phyloP scores from a whole-genome alignment of 2,329 filamentous ascomycete genomes.

The Myriosclerotinia curreyana region DNA sequence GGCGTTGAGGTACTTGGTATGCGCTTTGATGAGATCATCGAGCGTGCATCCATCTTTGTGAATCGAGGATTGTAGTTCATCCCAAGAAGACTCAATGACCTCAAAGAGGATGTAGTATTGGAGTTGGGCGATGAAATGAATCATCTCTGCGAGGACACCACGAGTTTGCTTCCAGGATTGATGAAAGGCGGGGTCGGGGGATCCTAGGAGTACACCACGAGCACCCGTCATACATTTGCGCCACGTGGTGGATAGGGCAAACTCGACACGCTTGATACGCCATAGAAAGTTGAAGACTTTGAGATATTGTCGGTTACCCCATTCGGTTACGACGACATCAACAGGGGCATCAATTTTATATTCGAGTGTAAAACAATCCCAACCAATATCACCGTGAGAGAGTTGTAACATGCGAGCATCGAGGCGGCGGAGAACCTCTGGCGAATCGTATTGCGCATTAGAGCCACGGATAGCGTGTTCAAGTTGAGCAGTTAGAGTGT shows the following conservation, averaged over 20 bases:
- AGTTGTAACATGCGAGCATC: constrained; percentile 98
- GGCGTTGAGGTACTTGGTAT: constrained; percentile 83
- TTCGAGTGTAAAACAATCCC: constrained; percentile 98
- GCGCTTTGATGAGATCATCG: constrained; percentile 90
- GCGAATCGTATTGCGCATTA: constrained; percentile 91
- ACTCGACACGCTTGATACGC: constrained; percentile 97
- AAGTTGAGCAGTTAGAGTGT: constrained; percentile 94
- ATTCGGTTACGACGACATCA: constrained; percentile 94
- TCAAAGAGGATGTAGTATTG: constrained; percentile 99
- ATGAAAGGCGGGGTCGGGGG: constrained; percentile 62
- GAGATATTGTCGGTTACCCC: constrained; percentile 92
- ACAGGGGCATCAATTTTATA: constrained; percentile 97
- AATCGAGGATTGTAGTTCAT: constrained; percentile 78
- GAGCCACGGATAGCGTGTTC: constrained; percentile 96
- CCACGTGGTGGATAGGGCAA: constrained; percentile 87
- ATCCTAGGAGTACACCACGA: constrained; percentile 78
- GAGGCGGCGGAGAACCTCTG: constrained; percentile 84
- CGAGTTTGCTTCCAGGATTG: constrained; percentile 87
- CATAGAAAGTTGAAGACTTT: constrained; percentile 99
- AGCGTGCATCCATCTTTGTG: constrained; percentile 83
- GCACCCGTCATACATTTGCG: constrained; percentile 93
- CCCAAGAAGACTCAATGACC: constrained; percentile 96
- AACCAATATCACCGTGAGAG: constrained; percentile 93
- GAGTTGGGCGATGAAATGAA: constrained; percentile 94
- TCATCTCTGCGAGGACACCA: constrained; percentile 92